Percentiles rank a stretch among this genome's conserved stretches.
Conservation (phyloP, 192 early-diverging fungal genomes). For the Rhizoclosmatium sp. region DNA sequence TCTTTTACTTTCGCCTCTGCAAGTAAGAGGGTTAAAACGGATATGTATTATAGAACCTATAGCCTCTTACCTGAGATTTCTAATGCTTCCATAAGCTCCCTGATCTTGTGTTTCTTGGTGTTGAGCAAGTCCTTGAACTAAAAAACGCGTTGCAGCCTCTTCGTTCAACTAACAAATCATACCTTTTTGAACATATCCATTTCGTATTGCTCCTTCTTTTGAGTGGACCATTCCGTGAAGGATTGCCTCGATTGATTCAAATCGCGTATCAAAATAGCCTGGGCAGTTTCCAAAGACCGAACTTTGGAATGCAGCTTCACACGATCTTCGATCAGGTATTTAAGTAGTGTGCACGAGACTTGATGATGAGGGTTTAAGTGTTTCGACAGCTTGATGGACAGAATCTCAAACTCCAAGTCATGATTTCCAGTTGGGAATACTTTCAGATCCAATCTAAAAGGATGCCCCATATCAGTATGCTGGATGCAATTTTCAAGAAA, state of each 20-base stretch:
- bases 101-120: constrained; percentile 24
- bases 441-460: constrained; percentile 23
- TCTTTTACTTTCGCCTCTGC: constrained; percentile 4
- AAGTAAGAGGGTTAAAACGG: background rate
- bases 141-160: background rate
- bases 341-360: constrained; percentile 2
- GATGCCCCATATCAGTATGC: background rate
- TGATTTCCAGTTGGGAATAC: constrained; percentile 12
- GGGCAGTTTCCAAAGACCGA: background rate
- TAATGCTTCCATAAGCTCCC: constrained; percentile 21
- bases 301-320: constrained; percentile 12
- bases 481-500: background rate
- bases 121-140: constrained; percentile 22
- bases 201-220: constrained; percentile 26
- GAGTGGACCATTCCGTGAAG: constrained; percentile 5
- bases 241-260: constrained; percentile 19
- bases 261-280: constrained; percentile 19
- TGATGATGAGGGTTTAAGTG: background rate
- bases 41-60: background rate
- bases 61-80: constrained; percentile 4
- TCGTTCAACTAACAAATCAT: background rate
- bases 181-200: constrained; percentile 14
- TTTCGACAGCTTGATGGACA: constrained; percentile 1
- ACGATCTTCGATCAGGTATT: constrained; percentile 5
- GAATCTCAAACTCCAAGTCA: constrained; percentile 30